Base-by-base conservation (phyloP, 345 rosid species). In the Ceriops decandra region DNA sequence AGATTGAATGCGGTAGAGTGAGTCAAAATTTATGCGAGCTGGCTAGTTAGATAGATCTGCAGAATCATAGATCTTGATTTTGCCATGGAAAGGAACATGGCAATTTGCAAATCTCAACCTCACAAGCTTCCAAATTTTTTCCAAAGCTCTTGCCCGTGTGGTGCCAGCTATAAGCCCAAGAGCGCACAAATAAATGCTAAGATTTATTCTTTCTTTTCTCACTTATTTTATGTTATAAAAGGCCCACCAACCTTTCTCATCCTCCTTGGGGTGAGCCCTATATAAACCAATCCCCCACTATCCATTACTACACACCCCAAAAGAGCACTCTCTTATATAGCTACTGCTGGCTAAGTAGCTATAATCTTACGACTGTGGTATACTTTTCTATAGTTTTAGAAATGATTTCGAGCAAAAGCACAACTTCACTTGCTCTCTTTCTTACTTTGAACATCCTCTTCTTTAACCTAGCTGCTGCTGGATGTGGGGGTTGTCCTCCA, bases 361-460 rank as follows among this genome's bases (percentile, higher is more conserved):
- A 36, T 21, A 52, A 7, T 31, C 22, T 26, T 32, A 49, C 58
- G 72, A 52, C 5, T 15, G n/a, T 20, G 51, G 61, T 30, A 33
- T 22, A 2, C 33, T 20, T 10, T 24, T 9, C 16, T 2, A 10
- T 67, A 31, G 8, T 68, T 73, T 56, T 57, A 52, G 52, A 68
- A 68, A 78, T 88, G 95, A 85, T 74, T 69, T 13, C 49, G 13
- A 70, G 83, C 53, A 85, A 75, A 74, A 80, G 61, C 36, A 75
- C 83, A 20, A 66, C 79, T 36, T 58, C 84, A 16, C 62, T 82
- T 60, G 85, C 87, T 69, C 80, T 88, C 69, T 77, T 86, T 52
- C 64, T 88, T 57, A 70, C 73, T 31, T 62, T 83, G 60, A 88
- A 86, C 77, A 66, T 88, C 33, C 77, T 86, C 69, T 83, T 83